Conservation (phyloP, 352 stramenopile species). For the Phytophthora sp. region DNA sequence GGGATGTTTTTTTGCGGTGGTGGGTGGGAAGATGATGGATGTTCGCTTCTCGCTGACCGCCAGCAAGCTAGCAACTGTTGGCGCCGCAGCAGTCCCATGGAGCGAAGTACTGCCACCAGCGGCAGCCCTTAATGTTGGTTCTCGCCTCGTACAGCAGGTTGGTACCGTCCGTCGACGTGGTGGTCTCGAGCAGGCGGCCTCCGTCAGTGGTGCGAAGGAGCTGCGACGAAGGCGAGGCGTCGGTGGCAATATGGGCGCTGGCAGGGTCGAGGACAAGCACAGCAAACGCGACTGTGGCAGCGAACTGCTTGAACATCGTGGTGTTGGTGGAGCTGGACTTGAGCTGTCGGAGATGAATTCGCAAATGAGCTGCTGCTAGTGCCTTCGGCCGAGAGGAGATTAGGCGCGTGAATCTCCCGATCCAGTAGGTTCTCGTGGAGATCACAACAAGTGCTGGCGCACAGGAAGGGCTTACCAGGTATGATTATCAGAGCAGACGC, state of each 20-base stretch:
- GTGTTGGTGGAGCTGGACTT: conserved; percentile 6
- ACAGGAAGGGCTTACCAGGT: neutral
- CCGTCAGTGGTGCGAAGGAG: conserved; percentile 3
- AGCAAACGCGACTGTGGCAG: conserved; percentile 9
- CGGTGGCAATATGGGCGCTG: neutral
- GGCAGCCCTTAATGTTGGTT: conserved; percentile 30
- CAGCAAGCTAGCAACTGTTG: conserved; percentile 36
- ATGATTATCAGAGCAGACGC: neutral
- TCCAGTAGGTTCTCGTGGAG: neutral
- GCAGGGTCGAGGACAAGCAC: conserved; percentile 14
- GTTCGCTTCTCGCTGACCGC: neutral
- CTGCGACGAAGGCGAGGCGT: neutral
- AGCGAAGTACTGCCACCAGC: conserved; percentile 30
- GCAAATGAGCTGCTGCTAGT: conserved; percentile 10
- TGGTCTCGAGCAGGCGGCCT: conserved; percentile 14
- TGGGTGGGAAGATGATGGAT: conserved; percentile 14
- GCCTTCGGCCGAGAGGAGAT: neutral
- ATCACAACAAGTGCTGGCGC: conserved; percentile 10
- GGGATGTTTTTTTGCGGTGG: neutral
- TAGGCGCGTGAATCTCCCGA: neutral
- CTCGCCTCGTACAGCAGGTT: conserved; percentile 29
- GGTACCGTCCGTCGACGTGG: conserved; percentile 2
- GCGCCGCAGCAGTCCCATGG: conserved; percentile 35
- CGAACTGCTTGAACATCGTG: conserved; percentile 32
- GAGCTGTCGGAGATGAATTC: conserved; percentile 18